Conservation (phyloP, 352 stramenopile species). For the Blastocystis sp. region DNA sequence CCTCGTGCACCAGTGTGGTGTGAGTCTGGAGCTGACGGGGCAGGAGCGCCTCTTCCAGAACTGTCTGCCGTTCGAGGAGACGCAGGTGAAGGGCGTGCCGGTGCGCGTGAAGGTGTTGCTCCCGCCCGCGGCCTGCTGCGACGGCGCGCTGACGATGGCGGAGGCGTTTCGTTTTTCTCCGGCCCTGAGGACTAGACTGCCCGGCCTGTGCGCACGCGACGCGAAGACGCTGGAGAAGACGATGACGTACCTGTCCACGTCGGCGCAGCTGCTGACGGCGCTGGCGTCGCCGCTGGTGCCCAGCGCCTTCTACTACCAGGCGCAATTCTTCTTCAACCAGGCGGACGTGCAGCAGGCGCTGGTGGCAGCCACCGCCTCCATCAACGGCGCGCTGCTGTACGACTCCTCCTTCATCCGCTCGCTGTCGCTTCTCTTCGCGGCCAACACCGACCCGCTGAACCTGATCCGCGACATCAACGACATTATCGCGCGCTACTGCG, state of each 20-base stretch:
- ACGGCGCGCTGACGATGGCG: not conserved
- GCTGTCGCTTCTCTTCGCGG: constrained; percentile 4
- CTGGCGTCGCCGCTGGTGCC: not conserved
- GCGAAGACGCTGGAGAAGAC: not conserved
- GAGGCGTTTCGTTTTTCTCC: not conserved
- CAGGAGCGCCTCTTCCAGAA: constrained; percentile 34
- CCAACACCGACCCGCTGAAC: constrained; percentile 25
- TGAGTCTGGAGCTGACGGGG: constrained; percentile 13
- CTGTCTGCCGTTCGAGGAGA: constrained; percentile 15
- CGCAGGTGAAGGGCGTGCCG: constrained; percentile 7
- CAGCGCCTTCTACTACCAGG: constrained; percentile 5
- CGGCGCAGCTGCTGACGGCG: not conserved
- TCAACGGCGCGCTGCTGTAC: not conserved
- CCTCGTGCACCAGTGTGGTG: constrained; percentile 38
- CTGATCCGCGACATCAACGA: constrained; percentile 61
- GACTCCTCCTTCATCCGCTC: constrained; percentile 13
- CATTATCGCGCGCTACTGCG: constrained; percentile 19
- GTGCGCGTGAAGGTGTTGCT: constrained; percentile 52
- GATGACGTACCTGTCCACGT: not conserved
- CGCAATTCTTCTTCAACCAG: not conserved
- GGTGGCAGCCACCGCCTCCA: not conserved
- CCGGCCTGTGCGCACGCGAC: not conserved
- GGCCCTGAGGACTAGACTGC: not conserved
- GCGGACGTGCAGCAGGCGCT: not conserved
- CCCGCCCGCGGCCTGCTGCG: not conserved